Evolutionary conservation across 2,329 filamentous ascomycete species (phyloP).

Genomic region (Clarireedia hainanense): DNA sequence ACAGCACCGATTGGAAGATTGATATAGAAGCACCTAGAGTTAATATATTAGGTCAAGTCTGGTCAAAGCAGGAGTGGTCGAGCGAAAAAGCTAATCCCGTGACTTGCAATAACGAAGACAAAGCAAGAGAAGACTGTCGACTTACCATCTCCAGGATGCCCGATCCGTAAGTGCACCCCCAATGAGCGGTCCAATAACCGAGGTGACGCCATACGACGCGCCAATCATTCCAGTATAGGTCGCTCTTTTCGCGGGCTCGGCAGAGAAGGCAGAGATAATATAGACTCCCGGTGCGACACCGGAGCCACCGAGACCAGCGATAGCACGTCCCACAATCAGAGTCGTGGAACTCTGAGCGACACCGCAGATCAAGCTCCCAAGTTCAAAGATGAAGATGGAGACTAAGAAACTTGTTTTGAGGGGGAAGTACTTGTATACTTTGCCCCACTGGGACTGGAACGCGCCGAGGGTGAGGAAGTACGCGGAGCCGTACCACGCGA

Average conservation of each 20-base stretch:
- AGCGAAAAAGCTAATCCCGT: no score
- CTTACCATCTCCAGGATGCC: constrained; percentile 45
- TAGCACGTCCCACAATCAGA: constrained; percentile 15
- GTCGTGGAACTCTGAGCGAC: constrained; percentile 26
- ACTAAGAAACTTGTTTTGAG: constrained; percentile 28
- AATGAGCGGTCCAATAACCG: constrained; percentile 52
- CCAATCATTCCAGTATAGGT: constrained; percentile 54
- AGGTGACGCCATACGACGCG: constrained; percentile 58
- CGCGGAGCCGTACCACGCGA: constrained; percentile 51
- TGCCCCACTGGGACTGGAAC: constrained; percentile 28
- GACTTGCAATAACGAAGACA: no score
- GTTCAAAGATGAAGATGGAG: constrained; percentile 31
- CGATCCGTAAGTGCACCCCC: constrained; percentile 56
- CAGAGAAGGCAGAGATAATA: constrained; percentile 33
- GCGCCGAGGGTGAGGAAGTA: constrained; percentile 42
- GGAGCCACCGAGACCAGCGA: constrained; percentile 21
- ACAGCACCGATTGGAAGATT: constrained; percentile 30
- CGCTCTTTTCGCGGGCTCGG: constrained; percentile 26
- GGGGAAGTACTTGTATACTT: constrained; percentile 29
- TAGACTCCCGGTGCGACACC: constrained; percentile 31
- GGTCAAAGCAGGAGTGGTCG: no score
- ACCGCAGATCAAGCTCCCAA: constrained; percentile 33
- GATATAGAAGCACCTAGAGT: constrained; percentile 30
- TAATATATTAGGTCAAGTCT: no score
- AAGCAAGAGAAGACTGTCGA: no score